A percentile compares a stretch with the other conserved stretches of the same genome.
These are phyloP conservation scores for Chlamydomonas sp. DNA, from an alignment of 139 green algal species.

Conservation along the genomic window DNA sequence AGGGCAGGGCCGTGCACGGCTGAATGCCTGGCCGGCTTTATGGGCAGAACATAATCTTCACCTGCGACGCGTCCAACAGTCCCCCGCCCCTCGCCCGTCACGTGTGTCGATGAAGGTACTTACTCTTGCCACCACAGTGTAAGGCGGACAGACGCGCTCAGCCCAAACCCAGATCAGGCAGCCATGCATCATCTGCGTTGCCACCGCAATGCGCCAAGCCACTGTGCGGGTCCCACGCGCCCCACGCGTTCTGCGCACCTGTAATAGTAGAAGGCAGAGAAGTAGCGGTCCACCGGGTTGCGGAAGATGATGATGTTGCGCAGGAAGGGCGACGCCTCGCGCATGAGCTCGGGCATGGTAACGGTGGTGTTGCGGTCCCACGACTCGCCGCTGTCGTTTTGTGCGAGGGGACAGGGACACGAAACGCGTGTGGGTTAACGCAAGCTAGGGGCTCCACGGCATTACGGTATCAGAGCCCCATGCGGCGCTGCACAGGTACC, in stretches of 20 bases:
- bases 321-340: conserved; percentile 63
- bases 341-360: conserved; percentile 64
- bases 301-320: conserved; percentile 66
- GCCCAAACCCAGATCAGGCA: background rate
- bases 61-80: background rate
- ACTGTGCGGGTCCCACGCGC: background rate
- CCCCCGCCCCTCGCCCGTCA: background rate
- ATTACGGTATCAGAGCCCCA: background rate
- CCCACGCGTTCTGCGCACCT: conserved; percentile 12
- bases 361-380: conserved; percentile 53
- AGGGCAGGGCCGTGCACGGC: background rate
- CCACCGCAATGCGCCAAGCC: background rate
- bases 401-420: background rate
- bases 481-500: too few relatives aligned
- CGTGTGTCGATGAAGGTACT: background rate
- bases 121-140: background rate
- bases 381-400: conserved; percentile 34
- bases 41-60: background rate
- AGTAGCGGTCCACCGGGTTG: conserved; percentile 65
- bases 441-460: background rate
- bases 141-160: background rate
- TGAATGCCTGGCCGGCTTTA: background rate
- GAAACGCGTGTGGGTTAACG: background rate
- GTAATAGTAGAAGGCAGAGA: conserved; percentile 71
- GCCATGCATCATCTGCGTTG: background rate